Conservation (phyloP, 495 filamentous ascomycete species). For the Lophiotrema nucula region DNA sequence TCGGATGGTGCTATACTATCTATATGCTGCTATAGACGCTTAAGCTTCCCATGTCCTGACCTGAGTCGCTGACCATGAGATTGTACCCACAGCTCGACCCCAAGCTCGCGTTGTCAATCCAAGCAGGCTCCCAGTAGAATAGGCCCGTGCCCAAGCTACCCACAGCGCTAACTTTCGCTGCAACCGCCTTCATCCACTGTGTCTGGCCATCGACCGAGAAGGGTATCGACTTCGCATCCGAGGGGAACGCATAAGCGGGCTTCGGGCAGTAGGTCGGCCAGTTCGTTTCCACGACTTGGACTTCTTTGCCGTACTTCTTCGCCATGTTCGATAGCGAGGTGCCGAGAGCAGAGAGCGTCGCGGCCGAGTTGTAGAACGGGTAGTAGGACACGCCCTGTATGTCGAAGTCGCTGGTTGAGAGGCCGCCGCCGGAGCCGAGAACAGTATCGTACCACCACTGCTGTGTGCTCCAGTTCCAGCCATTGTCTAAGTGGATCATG, state of each 20-base stretch:
- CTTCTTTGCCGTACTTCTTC: constrained; percentile 45
- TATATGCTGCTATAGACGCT: constrained; percentile 15
- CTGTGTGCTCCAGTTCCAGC: constrained; percentile 47
- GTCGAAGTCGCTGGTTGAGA: constrained; percentile 42
- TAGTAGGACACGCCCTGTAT: constrained; percentile 50
- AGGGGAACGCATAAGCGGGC: constrained; percentile 40
- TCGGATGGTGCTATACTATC: neutral
- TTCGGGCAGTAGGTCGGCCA: constrained; percentile 45
- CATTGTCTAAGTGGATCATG: constrained; percentile 51
- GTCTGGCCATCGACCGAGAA: constrained; percentile 43
- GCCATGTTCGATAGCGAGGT: constrained; percentile 41
- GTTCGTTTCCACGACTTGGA: constrained; percentile 50
- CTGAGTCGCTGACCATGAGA: constrained; percentile 23
- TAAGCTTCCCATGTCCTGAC: constrained; percentile 26
- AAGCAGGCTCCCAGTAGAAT: constrained; percentile 49
- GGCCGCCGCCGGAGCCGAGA: constrained; percentile 36
- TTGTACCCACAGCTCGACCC: constrained; percentile 28
- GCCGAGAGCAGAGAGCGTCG: constrained; percentile 43
- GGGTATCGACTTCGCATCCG: constrained; percentile 41
- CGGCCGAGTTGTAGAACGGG: constrained; percentile 48
- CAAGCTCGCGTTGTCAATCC: constrained; percentile 35
- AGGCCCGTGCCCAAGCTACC: constrained; percentile 44
- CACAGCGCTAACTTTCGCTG: constrained; percentile 37
- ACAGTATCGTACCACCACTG: constrained; percentile 47
- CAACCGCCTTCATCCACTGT: constrained; percentile 42